phyloP scores from a whole-genome alignment of 2,329 filamentous ascomycete species.

The Xylariaceae sp. region DNA sequence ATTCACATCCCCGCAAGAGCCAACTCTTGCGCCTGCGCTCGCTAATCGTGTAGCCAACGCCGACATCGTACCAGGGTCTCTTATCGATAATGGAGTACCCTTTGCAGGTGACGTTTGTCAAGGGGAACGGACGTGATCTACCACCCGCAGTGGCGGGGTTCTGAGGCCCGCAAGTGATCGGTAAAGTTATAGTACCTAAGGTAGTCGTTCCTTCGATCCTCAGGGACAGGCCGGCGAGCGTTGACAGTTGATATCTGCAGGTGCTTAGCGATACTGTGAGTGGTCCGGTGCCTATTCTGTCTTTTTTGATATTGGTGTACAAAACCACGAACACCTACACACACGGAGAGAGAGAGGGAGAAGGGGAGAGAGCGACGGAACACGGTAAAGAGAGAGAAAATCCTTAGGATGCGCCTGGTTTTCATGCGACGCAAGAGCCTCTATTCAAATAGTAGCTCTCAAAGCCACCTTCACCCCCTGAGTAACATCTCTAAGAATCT shows the following conservation, averaged over 20 bases:
- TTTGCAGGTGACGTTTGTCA: no score
- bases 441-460: conserved; percentile 10
- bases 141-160: no score
- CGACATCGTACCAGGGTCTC: conserved; percentile 6
- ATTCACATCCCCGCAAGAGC: conserved; percentile 19
- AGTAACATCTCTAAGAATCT: neutral
- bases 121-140: no score
- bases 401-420: neutral
- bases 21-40: neutral
- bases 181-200: no score
- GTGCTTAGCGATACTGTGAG: neutral
- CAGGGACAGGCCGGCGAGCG: neutral
- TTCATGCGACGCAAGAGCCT: conserved; percentile 1
- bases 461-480: neutral
- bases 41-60: conserved; percentile 5
- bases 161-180: no score
- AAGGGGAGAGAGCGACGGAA: no score
- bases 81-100: conserved; percentile 10
- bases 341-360: no score
- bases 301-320: no score
- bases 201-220: no score
- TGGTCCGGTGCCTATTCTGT: no score
- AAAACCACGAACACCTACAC: no score
- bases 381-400: neutral
- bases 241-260: neutral